Conservation (phyloP, 2,329 filamentous ascomycete genomes). For the Xylaria digitata region DNA sequence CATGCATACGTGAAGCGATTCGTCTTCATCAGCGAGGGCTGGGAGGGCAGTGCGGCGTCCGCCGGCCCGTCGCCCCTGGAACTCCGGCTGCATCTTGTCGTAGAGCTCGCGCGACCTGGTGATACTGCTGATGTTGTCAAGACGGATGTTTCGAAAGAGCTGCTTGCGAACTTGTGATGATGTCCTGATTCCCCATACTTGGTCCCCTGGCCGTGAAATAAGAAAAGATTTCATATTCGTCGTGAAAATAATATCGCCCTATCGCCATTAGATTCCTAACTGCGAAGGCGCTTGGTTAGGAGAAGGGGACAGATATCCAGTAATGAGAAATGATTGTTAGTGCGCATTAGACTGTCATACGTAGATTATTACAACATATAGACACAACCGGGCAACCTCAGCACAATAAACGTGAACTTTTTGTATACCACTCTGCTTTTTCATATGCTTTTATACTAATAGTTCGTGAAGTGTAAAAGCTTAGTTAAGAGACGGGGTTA, state of each 20-base stretch:
- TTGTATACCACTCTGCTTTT: neutral
- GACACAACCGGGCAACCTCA: too few species aligned
- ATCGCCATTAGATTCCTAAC: too few species aligned
- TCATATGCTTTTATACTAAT: neutral
- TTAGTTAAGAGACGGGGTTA: neutral
- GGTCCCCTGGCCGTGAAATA: neutral
- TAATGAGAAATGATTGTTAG: too few species aligned
- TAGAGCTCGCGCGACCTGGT: constrained; percentile 21
- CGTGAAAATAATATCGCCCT: too few species aligned
- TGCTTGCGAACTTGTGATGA: neutral
- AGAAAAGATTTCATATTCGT: too few species aligned
- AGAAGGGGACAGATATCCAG: too few species aligned
- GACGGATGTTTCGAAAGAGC: neutral
- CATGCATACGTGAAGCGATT: constrained; percentile 21
- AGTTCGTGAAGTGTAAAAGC: neutral
- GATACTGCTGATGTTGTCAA: neutral
- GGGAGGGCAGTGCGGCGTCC: neutral
- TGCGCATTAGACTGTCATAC: too few species aligned
- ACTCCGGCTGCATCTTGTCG: constrained; percentile 25
- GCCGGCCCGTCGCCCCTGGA: neutral
- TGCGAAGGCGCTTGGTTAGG: too few species aligned
- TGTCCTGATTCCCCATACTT: neutral
- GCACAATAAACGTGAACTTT: too few species aligned
- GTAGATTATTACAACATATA: too few species aligned
- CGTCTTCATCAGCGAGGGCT: constrained; percentile 23